phyloP scores from a whole-genome alignment of 1,284 basidiomycete species.

The Puccinia sorghi region DNA sequence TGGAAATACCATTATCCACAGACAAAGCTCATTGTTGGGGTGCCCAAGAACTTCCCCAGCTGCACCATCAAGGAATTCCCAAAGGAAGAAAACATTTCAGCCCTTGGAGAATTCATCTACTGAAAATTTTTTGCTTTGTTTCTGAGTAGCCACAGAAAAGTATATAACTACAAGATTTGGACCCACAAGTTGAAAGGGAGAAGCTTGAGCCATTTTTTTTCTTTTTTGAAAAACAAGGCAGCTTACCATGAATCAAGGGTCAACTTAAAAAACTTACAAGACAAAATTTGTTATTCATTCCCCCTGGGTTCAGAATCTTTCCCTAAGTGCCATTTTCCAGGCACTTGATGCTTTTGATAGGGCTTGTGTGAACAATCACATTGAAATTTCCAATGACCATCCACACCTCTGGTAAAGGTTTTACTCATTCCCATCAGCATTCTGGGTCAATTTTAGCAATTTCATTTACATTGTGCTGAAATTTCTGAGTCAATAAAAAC shows the following conservation, averaged over 20 bases:
- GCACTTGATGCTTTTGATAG: conserved; percentile 72
- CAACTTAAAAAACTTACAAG: conserved; percentile 75
- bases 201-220: neutral
- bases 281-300: conserved; percentile 80
- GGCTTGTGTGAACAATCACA: conserved; percentile 20
- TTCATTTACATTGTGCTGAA: conserved; percentile 75
- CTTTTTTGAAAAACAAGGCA: neutral
- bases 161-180: neutral
- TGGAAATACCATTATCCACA: conserved; percentile 72
- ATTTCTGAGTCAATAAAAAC: conserved; percentile 77
- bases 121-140: conserved; percentile 73
- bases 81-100: conserved; percentile 92
- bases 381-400: conserved; percentile 69
- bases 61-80: conserved; percentile 87
- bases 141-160: conserved; percentile 53
- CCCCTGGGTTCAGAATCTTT: conserved; percentile 96
- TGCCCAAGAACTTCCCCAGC: conserved; percentile 83
- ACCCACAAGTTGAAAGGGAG: neutral
- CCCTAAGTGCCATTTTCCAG: conserved; percentile 83
- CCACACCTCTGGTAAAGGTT: conserved; percentile 86
- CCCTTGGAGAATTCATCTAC: conserved; percentile 86
- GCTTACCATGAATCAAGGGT: conserved; percentile 79
- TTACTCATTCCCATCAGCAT: conserved; percentile 76
- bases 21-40: conserved; percentile 68
- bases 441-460: conserved; percentile 69